Evolutionary conservation across 129 eudicot genomes (phyloP).

Genomic region (Gnaphalium uliginosum): DNA sequence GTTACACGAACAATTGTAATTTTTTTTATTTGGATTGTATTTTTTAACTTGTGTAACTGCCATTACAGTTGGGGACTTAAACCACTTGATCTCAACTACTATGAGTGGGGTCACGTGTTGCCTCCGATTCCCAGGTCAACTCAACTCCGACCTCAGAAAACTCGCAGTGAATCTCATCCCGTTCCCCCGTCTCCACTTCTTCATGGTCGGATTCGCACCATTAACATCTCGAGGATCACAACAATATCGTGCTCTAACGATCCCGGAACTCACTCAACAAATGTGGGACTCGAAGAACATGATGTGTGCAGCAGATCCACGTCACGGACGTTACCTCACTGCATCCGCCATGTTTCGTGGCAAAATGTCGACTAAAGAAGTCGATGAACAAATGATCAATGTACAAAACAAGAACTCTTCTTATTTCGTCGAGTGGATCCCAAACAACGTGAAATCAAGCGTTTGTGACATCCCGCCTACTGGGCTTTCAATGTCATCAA

Average conservation of each 20-base stretch:
- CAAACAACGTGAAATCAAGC: constrained; percentile 73
- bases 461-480: constrained; percentile 70
- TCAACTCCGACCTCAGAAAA: constrained; percentile 77
- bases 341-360: constrained; percentile 79
- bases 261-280: constrained; percentile 71
- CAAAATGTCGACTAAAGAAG: constrained; percentile 68
- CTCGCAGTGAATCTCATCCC: constrained; percentile 86
- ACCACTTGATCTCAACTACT: constrained; percentile 78
- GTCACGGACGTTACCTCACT: constrained; percentile 71
- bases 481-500: constrained; percentile 68
- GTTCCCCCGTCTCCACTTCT: constrained; percentile 85
- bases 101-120: constrained; percentile 89
- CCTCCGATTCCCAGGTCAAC: constrained; percentile 80
- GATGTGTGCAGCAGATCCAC: constrained; percentile 79
- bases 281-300: constrained; percentile 83
- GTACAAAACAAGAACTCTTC: constrained; percentile 78
- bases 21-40: background rate
- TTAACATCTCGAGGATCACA: constrained; percentile 67
- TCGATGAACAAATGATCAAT: constrained; percentile 70
- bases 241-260: constrained; percentile 63
- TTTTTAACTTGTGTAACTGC: background rate
- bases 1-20: background rate
- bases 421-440: constrained; percentile 76
- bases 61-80: constrained; percentile 67
- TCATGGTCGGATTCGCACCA: constrained; percentile 83